Base-by-base conservation (phyloP, 1,284 basidiomycete genomes). In the Macrocystidia cucumis region DNA sequence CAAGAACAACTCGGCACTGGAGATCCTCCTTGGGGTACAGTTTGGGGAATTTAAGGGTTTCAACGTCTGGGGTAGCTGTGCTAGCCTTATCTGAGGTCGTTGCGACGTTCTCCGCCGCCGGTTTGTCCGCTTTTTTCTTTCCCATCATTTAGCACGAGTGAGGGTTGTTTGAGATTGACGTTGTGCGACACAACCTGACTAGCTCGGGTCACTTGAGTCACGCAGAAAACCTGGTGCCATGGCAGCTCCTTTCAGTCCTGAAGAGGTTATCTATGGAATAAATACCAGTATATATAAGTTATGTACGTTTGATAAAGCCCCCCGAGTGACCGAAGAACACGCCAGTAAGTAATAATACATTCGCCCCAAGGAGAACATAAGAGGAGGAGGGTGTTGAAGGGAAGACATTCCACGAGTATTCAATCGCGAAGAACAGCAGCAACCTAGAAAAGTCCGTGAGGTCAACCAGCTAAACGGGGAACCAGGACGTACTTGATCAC, bases 351-450 rank as follows among this genome's bases (percentile, higher is more conserved):
- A 91, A 56, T 1, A 69, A 43, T 0, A 59, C 32, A 51, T 93
- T 80, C 17, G 76, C 72, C 6, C 46, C 50, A 0, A 84, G 56
- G 22, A 95, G 59, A 8, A 79, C 41, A 7, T 55, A 62, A 1
- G 90, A 93, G 0, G 87, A 91, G 2, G 76, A 27, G 0, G 56
- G 42, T 1, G 89, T 93, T 0, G 90, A 86, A 1, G 91, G 91
- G 50, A 78, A 92, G 0, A 83, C 72, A 45, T 91, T 87, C 89
- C 91, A 95, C 3, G 85, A 74, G 52, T 83, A 91, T 56, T 95
- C 91, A 41, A 92, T 77, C 13, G 63, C 64, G 1, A 64, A 42
- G 14, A 89, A 60, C 6, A 91, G 50, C 3, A 53, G 49, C 12
- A 90, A 45, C 47, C 91, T 93, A 12, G 9, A 4, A 38, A 29